Evolutionary conservation across 2,329 filamentous ascomycete species (phyloP), one percentile per base, ranked within the genome.

Genomic region (Leptographium wingfieldii): DNA sequence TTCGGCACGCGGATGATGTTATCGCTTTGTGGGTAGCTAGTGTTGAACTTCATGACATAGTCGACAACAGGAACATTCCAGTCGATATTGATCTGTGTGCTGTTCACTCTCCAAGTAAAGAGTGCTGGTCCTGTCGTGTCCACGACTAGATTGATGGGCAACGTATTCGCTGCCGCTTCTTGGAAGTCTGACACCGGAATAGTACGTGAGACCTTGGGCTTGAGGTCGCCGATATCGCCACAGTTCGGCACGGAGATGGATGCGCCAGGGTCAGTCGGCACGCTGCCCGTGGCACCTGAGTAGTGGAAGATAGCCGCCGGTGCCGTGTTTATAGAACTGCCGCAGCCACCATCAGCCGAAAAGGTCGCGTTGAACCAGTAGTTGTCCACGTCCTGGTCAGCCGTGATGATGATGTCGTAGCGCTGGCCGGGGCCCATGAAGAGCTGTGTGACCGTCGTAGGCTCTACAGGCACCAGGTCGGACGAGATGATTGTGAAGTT

Each of bases 381-480:
- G 67, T 73, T 73, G 1, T 65, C 69, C 1, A 67, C 61, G 16
- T 65, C 61, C 60, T 69, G 62, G 59, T 66, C 67, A 19, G 72
- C 76, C 54, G 75, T 71, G 57, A 80, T 76, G 58, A 77, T 70
- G 10, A 79, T 69, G 62, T 79, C 76, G 61, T 70, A 71, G 12
- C 73, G 68, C 65, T 68, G 74, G 59, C 69, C 74, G 62, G 82
- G 73, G 25, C 71, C 79, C 12, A 84, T 70, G 55, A 74, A 78
- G 27, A 84, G 67, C 19, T 74, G 69, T 11, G 74, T 69, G 1
- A 77, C 77, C 0, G 72, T 71, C 54, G 74, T 70, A 3, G 81
- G 78, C 57, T 75, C 67, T 59, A 80, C 69, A 0, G 77, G 74
- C 2, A 81, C 77, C 48, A 80, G 74, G 64, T 82, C 80, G 59